phyloP scores from a whole-genome alignment of 176 grass and related monocot species.

The Saccharum officinarum region DNA sequence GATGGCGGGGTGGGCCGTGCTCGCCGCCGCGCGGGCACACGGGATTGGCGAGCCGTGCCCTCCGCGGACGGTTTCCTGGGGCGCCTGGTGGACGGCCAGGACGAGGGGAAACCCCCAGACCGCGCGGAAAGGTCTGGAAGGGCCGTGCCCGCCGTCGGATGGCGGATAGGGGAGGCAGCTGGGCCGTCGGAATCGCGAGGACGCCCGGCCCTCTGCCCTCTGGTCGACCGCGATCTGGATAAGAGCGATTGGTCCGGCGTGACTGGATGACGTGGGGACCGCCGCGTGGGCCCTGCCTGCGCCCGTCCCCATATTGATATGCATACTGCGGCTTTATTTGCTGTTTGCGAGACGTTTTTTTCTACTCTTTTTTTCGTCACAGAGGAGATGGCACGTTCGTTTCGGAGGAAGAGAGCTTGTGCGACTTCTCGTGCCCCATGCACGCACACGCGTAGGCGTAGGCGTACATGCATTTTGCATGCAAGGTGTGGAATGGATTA shows the following conservation, averaged over 20 bases:
- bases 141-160: conserved; percentile 4
- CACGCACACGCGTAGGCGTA: neutral
- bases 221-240: conserved; percentile 39
- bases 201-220: neutral
- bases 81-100: neutral
- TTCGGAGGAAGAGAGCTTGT: neutral
- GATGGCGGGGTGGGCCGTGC: conserved; percentile 8
- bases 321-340: neutral
- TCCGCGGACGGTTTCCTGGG: neutral
- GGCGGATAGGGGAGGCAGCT: neutral
- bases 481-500: neutral
- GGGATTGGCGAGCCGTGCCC: neutral
- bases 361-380: neutral
- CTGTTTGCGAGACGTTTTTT: neutral
- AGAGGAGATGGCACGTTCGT: neutral
- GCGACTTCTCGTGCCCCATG: neutral
- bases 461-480: neutral
- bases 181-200: conserved; percentile 23
- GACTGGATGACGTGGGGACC: conserved; percentile 31
- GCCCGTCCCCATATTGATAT: neutral
- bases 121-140: conserved; percentile 30
- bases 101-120: neutral
- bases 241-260: conserved; percentile 45
- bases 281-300: neutral
- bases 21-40: neutral